A percentile compares a stretch with the other conserved stretches of the same genome.
Conservation (phyloP, 257 asterid species). For the Solanum pinnatisectum region DNA sequence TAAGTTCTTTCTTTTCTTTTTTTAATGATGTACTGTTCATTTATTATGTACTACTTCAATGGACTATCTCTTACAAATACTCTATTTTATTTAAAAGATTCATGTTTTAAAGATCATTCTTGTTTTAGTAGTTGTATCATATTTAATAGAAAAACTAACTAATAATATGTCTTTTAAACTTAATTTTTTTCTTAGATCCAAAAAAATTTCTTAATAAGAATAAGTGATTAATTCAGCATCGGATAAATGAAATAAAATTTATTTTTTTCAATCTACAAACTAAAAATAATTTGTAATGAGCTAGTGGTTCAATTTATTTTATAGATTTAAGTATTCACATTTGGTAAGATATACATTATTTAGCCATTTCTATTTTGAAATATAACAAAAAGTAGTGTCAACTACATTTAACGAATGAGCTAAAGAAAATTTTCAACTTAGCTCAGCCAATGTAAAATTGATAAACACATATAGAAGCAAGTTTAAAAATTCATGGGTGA, state of each 20-base stretch:
- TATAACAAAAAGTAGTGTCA: neutral
- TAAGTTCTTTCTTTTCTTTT: neutral
- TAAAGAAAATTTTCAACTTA: neutral
- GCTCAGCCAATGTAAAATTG: neutral
- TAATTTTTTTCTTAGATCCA: too few species aligned
- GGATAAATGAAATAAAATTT: neutral
- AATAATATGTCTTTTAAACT: too few species aligned
- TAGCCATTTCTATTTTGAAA: neutral
- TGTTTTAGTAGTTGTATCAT: too few species aligned
- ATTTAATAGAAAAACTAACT: too few species aligned
- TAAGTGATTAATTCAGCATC: neutral
- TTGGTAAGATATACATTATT: neutral
- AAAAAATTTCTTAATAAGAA: too few species aligned
- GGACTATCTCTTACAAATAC: neutral
- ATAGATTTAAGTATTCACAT: neutral
- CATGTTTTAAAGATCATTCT: neutral
- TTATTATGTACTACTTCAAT: neutral
- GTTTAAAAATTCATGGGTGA: too few species aligned
- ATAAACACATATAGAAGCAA: neutral
- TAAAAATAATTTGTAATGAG: neutral
- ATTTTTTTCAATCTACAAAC: too few species aligned
- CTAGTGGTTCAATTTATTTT: neutral
- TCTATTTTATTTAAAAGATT: neutral
- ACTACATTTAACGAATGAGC: neutral
- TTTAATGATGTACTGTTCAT: neutral